A percentile compares a stretch with the other conserved stretches of the same genome.
These are phyloP conservation scores for Calonectria crousiana DNA, from an alignment of 2,329 filamentous ascomycete species.

Conservation along the genomic window DNA sequence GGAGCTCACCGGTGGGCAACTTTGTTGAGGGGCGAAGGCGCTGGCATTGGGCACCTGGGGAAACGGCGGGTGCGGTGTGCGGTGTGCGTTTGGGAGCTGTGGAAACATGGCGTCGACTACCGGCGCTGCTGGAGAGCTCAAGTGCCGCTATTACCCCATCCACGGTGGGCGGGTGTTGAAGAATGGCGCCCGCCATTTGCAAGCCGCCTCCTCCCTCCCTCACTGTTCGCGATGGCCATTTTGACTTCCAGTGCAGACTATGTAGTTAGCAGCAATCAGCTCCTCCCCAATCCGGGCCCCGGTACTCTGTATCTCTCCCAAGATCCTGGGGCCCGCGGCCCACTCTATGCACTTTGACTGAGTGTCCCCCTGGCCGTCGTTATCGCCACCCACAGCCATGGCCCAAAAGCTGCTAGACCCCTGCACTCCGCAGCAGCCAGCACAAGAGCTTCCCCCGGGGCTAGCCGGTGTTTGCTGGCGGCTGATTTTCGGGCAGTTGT, in stretches of 20 bases:
- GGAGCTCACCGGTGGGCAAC: constrained; percentile 41
- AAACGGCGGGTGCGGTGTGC: background rate
- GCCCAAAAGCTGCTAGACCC: constrained; percentile 4
- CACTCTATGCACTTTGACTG: constrained; percentile 1
- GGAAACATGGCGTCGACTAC: background rate
- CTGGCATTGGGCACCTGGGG: background rate
- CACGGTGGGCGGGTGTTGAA: background rate
- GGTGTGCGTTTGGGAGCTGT: background rate
- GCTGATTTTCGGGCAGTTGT: constrained; percentile 31
- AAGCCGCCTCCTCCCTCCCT: background rate
- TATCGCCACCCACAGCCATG: constrained; percentile 5
- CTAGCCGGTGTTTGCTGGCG: constrained; percentile 11
- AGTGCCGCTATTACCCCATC: background rate
- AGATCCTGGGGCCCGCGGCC: constrained; percentile 10
- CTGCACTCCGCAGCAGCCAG: constrained; percentile 13
- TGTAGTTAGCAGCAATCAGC: background rate
- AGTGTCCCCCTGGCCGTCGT: constrained; percentile 5
- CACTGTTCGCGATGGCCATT: background rate
- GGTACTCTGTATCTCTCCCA: background rate
- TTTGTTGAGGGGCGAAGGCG: background rate
- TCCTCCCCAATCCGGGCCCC: background rate
- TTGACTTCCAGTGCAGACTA: background rate
- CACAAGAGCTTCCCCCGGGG: constrained; percentile 14
- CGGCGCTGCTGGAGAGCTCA: background rate
- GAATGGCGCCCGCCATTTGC: background rate